Evolutionary conservation across 1,139 yeast species (phyloP).

Genomic region (Debaryomycetaceae sp.): DNA sequence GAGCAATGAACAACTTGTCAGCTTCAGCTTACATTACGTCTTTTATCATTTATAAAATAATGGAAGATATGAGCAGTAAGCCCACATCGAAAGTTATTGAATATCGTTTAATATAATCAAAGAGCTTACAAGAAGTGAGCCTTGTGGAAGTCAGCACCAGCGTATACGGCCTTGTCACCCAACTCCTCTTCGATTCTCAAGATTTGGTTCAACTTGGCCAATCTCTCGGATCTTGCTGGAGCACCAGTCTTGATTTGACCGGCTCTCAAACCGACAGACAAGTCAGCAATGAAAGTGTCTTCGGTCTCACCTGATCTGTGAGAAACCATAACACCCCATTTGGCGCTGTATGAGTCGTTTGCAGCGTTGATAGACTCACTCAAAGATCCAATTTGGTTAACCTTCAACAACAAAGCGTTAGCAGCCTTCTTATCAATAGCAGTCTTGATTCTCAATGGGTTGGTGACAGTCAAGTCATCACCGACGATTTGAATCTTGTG

Average conservation of each 20-base stretch:
- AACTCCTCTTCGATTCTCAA: slow-evolving; percentile 92
- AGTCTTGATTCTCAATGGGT: slow-evolving; percentile 79
- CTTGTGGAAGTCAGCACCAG: slow-evolving; percentile 74
- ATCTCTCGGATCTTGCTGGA: slow-evolving; percentile 95
- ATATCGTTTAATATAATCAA: too few relatives aligned
- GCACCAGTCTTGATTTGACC: slow-evolving; percentile 98
- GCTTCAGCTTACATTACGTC: too few relatives aligned
- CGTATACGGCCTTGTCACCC: slow-evolving; percentile 86
- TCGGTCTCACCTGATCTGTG: slow-evolving; percentile 97
- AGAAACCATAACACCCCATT: slow-evolving; percentile 94
- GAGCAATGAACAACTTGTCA: too few relatives aligned
- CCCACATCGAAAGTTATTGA: background rate
- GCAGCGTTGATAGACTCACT: slow-evolving; percentile 87
- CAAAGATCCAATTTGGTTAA: slow-evolving; percentile 86
- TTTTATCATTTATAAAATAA: too few relatives aligned
- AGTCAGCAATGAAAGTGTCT: slow-evolving; percentile 91
- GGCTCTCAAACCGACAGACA: slow-evolving; percentile 86
- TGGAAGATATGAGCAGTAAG: background rate
- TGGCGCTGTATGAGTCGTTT: slow-evolving; percentile 74
- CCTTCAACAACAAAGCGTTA: slow-evolving; percentile 84
- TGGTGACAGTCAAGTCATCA: slow-evolving; percentile 93
- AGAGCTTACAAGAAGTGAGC: slow-evolving; percentile 26
- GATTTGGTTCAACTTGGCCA: slow-evolving; percentile 90
- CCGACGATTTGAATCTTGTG: slow-evolving; percentile 76
- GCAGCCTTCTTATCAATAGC: slow-evolving; percentile 91